phyloP scores from a whole-genome alignment of 257 asterid species.

The Solanum gandarillasii region DNA sequence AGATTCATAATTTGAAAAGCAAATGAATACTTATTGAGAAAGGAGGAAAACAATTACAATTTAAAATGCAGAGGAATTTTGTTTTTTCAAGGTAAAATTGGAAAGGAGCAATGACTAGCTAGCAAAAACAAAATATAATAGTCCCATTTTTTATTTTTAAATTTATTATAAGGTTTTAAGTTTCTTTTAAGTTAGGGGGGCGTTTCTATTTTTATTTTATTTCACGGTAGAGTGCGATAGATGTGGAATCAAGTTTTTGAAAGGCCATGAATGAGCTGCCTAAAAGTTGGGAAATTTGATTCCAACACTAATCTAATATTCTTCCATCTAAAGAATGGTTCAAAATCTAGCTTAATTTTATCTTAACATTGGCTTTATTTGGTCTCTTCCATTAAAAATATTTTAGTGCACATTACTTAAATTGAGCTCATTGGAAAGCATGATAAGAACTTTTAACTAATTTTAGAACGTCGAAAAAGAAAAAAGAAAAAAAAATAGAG shows the following conservation, averaged over 20 bases:
- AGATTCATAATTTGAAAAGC: not conserved
- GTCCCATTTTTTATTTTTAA: not conserved
- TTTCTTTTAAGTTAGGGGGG: too few species aligned
- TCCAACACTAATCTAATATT: not conserved
- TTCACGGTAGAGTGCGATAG: not conserved
- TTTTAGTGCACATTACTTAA: not conserved
- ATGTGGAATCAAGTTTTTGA: not conserved
- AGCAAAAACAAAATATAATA: not conserved
- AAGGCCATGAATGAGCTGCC: not conserved
- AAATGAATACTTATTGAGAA: not conserved
- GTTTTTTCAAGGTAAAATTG: not conserved
- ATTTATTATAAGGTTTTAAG: not conserved
- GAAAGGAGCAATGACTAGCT: not conserved
- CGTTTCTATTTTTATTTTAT: not conserved
- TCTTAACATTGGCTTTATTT: not conserved
- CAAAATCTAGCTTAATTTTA: not conserved
- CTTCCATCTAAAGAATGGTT: not conserved
- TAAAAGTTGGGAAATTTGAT: not conserved
- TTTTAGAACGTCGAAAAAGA: not conserved
- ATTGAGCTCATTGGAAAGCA: not conserved
- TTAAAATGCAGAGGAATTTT: not conserved
- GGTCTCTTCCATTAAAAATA: not conserved
- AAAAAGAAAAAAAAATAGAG: accelerated
- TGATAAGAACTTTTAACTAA: not conserved
- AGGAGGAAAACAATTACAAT: not conserved